These are phyloP conservation scores for Pleurotus djamor DNA, from an alignment of 768 basidiomycete genomes.

Conservation along the genomic window DNA sequence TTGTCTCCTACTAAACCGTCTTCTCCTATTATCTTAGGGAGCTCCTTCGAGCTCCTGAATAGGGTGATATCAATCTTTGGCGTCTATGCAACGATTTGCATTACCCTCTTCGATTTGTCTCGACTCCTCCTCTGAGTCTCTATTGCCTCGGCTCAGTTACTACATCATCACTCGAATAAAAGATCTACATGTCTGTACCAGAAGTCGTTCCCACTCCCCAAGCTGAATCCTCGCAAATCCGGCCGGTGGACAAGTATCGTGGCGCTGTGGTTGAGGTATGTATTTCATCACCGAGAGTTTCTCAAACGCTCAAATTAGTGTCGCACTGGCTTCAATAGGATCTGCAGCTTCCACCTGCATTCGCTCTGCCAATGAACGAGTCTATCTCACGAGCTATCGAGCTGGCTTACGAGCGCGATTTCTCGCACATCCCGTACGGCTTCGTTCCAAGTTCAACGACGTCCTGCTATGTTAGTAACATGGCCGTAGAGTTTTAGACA, in stretches of 20 bases:
- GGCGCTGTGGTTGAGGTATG: conserved; percentile 89
- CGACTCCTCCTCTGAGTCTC: no score
- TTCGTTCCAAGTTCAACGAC: background rate
- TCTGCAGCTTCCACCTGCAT: conserved; percentile 84
- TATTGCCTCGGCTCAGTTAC: no score
- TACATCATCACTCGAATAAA: no score
- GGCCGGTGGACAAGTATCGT: conserved; percentile 61
- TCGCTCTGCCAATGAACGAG: conserved; percentile 72
- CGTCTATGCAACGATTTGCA: no score
- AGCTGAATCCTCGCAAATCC: background rate
- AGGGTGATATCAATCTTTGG: no score
- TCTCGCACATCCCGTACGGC: conserved; percentile 85
- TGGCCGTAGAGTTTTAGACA: conserved; percentile 65
- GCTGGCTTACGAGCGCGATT: conserved; percentile 90
- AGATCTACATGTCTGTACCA: no score
- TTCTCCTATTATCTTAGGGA: no score
- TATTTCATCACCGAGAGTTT: background rate
- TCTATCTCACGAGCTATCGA: conserved; percentile 77
- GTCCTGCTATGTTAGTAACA: background rate
- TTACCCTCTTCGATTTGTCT: no score
- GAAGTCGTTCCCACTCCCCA: background rate
- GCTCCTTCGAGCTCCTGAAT: no score
- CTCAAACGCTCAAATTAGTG: background rate
- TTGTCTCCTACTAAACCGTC: no score
- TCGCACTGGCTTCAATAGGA: conserved; percentile 39